A percentile compares a stretch with the other conserved stretches of the same genome.
Evolutionary conservation across 2,329 filamentous ascomycete genomes (phyloP).

Genomic region (Aspergillus japonicus): DNA sequence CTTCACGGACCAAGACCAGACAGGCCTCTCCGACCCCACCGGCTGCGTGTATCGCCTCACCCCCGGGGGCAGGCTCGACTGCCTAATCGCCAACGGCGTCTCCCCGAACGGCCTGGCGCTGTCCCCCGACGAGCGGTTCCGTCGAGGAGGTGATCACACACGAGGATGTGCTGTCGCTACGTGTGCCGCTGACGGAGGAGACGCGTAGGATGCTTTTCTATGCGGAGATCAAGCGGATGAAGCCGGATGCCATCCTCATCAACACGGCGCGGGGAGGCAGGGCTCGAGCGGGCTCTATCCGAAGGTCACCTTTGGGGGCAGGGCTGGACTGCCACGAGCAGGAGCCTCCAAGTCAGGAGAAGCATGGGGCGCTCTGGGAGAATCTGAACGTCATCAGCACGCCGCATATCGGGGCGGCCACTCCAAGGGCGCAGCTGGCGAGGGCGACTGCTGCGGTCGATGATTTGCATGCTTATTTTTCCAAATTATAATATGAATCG

Average conservation of each 20-base stretch:
- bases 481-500: no score
- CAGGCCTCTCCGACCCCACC: slow-evolving; percentile 44
- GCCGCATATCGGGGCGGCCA: slow-evolving; percentile 50
- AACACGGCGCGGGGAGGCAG: no score
- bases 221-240: no score
- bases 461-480: slow-evolving; percentile 24
- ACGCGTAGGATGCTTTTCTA: slow-evolving; percentile 26
- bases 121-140: slow-evolving; percentile 39
- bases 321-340: no score
- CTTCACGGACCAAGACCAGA: slow-evolving; percentile 49
- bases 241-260: no score
- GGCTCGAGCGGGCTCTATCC: no score
- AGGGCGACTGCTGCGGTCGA: slow-evolving; percentile 40
- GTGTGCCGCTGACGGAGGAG: slow-evolving; percentile 42
- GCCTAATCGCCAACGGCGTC: slow-evolving; percentile 38
- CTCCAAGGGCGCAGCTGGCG: slow-evolving; percentile 37
- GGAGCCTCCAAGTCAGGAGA: slow-evolving; percentile 18
- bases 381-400: slow-evolving; percentile 41
- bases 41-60: slow-evolving; percentile 42
- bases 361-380: slow-evolving; percentile 37
- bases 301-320: no score
- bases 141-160: slow-evolving; percentile 40
- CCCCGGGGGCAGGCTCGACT: slow-evolving; percentile 38
- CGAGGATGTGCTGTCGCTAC: slow-evolving; percentile 44
- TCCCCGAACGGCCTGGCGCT: slow-evolving; percentile 44